Evolutionary conservation across 306 rosid genomes (phyloP), one percentile per base, ranked within the genome.

Genomic region (Alnus rubra): DNA sequence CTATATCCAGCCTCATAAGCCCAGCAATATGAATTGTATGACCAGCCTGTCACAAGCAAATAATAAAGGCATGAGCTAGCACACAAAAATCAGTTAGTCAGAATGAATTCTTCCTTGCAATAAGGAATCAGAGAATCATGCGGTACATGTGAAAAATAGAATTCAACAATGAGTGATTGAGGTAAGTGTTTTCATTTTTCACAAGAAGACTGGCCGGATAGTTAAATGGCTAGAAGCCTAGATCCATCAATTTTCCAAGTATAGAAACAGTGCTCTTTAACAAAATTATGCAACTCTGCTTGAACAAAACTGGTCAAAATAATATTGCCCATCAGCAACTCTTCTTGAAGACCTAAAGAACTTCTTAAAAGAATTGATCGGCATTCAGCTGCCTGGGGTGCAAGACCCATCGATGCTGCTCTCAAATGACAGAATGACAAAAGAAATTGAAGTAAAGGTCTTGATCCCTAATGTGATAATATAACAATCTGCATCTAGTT

Each of bases 11-110:
- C 88, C 98, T 91, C 91, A 90, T 85, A 50, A 95, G 90, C 76
- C 98, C 98, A 73, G 96, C 98, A 49, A 95, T 85, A 82, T 92
- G 98, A 84, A 95, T 80, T 13, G 97, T 87, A 80, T 92, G 86
- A 69, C 98, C 98, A 76, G 78, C 97, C 98, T 94, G 83, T 74
- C 76, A 86, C 69, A 81, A 72, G 47, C 8, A 73, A 64, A 67
- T 56, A 58, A 79, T 64, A 85, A 68, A 50, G 73, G n/a, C 62
- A 81, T 47, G 63, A 78, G 78, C 51, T 9, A 71, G 3, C 55
- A 12, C 31, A 75, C 56, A 28, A 63, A 62, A 69, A 42, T 18
- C 37, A 76, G 74, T n/a, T 71, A 47, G 47, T 7, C 14, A 23
- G 62, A n/a, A 55, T n/a, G 30, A 55, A 55, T 7, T 7, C 31